Base-by-base conservation (phyloP, 306 rosid species). In the Amphicarpaea edgeworthii region DNA sequence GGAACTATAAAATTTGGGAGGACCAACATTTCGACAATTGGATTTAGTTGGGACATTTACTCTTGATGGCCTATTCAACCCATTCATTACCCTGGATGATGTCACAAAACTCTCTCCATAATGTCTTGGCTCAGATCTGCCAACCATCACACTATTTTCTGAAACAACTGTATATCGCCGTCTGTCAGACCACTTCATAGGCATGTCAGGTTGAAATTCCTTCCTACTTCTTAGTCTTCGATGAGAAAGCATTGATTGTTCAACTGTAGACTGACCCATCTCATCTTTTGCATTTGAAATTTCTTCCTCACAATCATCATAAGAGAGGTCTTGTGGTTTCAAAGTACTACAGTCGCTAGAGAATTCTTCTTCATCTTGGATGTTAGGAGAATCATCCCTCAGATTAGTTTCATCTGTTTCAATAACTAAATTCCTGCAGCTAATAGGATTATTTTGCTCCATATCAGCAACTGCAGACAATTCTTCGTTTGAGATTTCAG, bases 181-280 rank as follows among this genome's bases (percentile, higher is more conserved):
- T 73, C 91, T 82, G 83, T 90, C 98, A 46, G 93, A 75, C 98
- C 98, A 89, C 89, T 89, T 90, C 81, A 83, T 73, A 63, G 92
- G 84, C 74, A 77, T 68, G 73, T 90, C 96, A 40, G 21, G 77
- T 41, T 86, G 99, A 87, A 67, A 83, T 76, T 93, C 97, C 77
- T 89, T 88, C 85, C 82, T 76, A 68, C 74, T 76, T 85, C 90
- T 88, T 65, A 23, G 82, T 82, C 85, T 92, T 74, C 86, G 77
- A 47, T 85, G 86, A 59, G 97, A 84, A 77, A 68, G 73, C 70
- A 74, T 88, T 76, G 93, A 82, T 68, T 91, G 87, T 77, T 90
- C 93, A 70, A 74, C 87, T 19, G 77, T 72, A 77, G 81, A 87
- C 83, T 84, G 87, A 75, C 80, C 91, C 55, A 11, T 64, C 77